Evolutionary conservation across 306 rosid species (phyloP), one percentile per base, ranked within the genome.

Genomic region (Sechiopsis laciniata): DNA sequence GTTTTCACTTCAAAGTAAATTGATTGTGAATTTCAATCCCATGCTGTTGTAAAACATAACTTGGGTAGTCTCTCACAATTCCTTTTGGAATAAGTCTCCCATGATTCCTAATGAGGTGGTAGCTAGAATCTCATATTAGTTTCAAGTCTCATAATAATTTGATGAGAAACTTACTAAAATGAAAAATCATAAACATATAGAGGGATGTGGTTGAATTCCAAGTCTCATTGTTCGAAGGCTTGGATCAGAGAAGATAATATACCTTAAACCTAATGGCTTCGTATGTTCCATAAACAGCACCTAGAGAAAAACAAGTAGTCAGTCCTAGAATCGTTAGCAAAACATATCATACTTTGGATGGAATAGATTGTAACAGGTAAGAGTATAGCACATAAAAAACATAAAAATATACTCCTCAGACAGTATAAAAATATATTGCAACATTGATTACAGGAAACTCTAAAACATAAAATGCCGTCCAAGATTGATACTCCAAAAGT

Each of bases 221-320:
- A 37, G 24, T 37, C 53, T 35, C 21, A 8, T 35, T 15, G 16
- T 63, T 37, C 17, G 15, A 77, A 57, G 55, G 29, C 53, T 53
- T 57, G 66, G 60, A 52, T 57, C 58, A 69, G 73, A 76, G 21
- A 59, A 69, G 70, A 68, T 64, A 48, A 19, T 82, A 67, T 89
- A 89, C 97, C 96, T 88, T 89, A 64, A 71, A 85, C 73, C 96
- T 83, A 76, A 89, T 62, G 76, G 96, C 97, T 68, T 92, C 96
- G 32, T 86, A 89, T 24, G 97, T 88, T 63, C 97, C 94, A 79
- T 88, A 88, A 35, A 91, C 96, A 8, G 93, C 94, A 78, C 97
- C 97, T 89, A 84, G 19, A 84, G 24, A 76, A 29, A 70, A 48
- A 67, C 61, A 59, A 8, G 66, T 45, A 13, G 72, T 74, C 67